These are phyloP conservation scores for Cucurbitaria berberidis DNA, from an alignment of 2,329 filamentous ascomycete species.

Conservation along the genomic window DNA sequence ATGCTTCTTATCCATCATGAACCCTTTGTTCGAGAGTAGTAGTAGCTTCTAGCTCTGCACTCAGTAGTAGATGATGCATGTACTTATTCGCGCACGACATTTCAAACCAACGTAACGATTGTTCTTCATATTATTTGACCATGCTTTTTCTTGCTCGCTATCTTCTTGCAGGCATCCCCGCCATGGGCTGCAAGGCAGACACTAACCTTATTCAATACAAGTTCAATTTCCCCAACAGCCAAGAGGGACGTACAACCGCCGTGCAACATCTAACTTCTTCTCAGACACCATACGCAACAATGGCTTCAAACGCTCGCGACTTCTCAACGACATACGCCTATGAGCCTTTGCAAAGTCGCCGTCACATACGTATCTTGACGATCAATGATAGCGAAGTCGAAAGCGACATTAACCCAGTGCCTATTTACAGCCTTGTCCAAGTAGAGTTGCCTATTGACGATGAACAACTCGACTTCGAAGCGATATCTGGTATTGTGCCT, in stretches of 20 bases:
- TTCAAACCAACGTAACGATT: neutral
- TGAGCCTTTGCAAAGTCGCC: conserved; percentile 1
- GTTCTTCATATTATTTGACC: no score
- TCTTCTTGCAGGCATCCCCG: neutral
- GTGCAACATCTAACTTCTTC: neutral
- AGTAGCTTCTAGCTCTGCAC: neutral
- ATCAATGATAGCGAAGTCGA: neutral
- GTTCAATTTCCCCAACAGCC: neutral
- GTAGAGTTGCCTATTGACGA: conserved; percentile 5
- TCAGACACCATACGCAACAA: neutral
- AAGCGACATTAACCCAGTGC: neutral
- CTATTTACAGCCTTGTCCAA: conserved; percentile 12
- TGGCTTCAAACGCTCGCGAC: neutral
- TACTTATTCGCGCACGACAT: neutral
- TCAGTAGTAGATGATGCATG: neutral
- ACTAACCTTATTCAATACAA: neutral
- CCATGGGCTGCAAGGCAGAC: neutral
- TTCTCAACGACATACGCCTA: conserved; percentile 15
- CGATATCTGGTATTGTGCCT: conserved; percentile 10
- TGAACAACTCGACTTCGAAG: conserved; percentile 14
- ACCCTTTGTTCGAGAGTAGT: neutral
- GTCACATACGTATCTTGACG: conserved; percentile 12
- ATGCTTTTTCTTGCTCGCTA: neutral
- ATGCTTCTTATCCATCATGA: no score
- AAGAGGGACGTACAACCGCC: neutral